Base-by-base conservation (phyloP, 2,329 filamentous ascomycete genomes). In the Pestalotiopsis sp. region DNA sequence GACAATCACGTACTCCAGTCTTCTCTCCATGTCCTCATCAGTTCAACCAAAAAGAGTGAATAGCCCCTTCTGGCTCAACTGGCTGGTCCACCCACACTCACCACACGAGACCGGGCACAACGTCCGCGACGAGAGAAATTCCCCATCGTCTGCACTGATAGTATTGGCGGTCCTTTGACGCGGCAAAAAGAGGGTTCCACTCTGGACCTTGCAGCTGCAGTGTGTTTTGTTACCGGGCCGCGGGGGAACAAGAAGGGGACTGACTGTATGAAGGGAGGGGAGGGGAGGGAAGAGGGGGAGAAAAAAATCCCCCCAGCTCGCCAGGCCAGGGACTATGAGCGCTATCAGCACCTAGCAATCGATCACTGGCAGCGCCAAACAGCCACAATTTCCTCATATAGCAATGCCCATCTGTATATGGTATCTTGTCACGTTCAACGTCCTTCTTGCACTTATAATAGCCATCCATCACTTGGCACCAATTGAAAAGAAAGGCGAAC, bases 31-130 rank as follows among this genome's bases (percentile, higher is more conserved):
- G 31, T 36, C 9, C 31, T 36, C 31, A 9, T 52, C 45, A 52
- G 20, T 52, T 20, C 45, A 52, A 52, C 13, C 57, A 27, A 6
- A n/a, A 27, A 59, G 17, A 27, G 12, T 36, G 11, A 59, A 23
- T 25, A 59, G 57, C 23, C 23, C 14, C 45, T 27, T 36, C 25
- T 27, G 36, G 36, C 31, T 38, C 9, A 13, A 36, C 17, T 36
- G 17, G 61, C 14, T 39, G 61, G 39, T 64, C 61, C 61, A 64
- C 61, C 38, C 61, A 64, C 61, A 64, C 61, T 25, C 11, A 45
- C 9, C 41, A 66, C 41, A 23, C 63, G 63, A 66, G 63, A 66
- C 63, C 63, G 57, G 25, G 45, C 25, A 25, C 9, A 52, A 49
- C 59, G 31, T 20, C 63, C 41, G 27, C 63, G 23, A 45, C 52